Percentiles rank a stretch among this genome's conserved stretches.
phyloP scores from a whole-genome alignment of 768 basidiomycete species.

The button mushroom (Agaricus bisporus) region DNA sequence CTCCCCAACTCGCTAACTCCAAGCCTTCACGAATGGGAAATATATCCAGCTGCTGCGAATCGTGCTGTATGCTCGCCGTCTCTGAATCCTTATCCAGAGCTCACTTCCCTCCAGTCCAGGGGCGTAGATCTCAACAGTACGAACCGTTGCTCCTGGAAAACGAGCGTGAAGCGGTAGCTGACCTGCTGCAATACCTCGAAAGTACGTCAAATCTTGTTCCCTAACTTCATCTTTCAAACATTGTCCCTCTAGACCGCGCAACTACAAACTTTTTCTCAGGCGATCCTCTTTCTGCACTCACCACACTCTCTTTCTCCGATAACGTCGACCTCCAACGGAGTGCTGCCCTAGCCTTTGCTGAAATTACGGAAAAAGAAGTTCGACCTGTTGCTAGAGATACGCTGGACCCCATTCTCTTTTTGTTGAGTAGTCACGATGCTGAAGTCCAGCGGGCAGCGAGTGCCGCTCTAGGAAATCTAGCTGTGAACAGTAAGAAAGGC shows the following conservation, averaged over 20 bases:
- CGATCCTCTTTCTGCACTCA: conserved; percentile 85
- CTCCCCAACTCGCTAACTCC: conserved; percentile 4
- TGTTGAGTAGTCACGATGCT: conserved; percentile 95
- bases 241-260: conserved; percentile 68
- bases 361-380: conserved; percentile 99
- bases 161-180: conserved; percentile 97
- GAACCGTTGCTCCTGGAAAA: conserved; percentile 85
- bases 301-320: conserved; percentile 96
- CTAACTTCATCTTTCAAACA: background rate
- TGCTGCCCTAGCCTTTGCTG: conserved; percentile 96
- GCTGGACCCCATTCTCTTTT: conserved; percentile 95
- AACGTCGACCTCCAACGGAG: conserved; percentile 98
- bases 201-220: conserved; percentile 48
- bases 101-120: conserved; percentile 49
- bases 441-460: conserved; percentile 98
- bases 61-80: conserved; percentile 55
- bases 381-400: conserved; percentile 95
- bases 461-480: conserved; percentile 94
- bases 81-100: conserved; percentile 9
- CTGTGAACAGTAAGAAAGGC: conserved; percentile 83
- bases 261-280: conserved; percentile 99
- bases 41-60: conserved; percentile 76
- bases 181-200: conserved; percentile 94
- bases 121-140: conserved; percentile 80
- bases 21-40: conserved; percentile 52